A percentile compares a stretch with the other conserved stretches of the same genome.
Evolutionary conservation across 2,329 filamentous ascomycete species (phyloP).

Genomic region (Chaetomium strumarium): DNA sequence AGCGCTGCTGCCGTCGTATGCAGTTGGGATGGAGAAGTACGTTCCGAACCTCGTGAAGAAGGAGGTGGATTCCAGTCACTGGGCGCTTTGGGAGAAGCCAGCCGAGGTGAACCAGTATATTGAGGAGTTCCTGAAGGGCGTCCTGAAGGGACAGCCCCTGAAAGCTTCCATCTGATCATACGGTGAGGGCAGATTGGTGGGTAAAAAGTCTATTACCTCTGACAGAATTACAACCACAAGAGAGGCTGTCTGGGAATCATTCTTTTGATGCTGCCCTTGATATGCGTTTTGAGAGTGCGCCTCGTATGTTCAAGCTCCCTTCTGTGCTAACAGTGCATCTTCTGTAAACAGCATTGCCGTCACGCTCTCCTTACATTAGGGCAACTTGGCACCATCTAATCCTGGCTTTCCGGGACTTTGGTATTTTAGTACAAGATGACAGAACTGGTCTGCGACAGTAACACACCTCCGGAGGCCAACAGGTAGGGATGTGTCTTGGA

Average conservation of each 20-base stretch:
- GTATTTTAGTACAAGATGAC: neutral
- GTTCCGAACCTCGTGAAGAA: constrained; percentile 59
- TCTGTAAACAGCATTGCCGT: too few relatives aligned
- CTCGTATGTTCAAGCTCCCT: too few relatives aligned
- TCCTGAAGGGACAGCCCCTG: constrained; percentile 32
- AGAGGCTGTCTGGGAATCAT: too few relatives aligned
- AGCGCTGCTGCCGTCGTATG: constrained; percentile 68
- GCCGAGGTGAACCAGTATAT: constrained; percentile 65
- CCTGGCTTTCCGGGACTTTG: neutral
- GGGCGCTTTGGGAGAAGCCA: constrained; percentile 72
- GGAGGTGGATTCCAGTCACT: constrained; percentile 68
- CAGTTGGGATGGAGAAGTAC: constrained; percentile 61
- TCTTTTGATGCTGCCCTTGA: too few relatives aligned
- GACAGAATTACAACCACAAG: neutral
- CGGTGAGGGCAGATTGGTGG: neutral
- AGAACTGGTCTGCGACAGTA: neutral
- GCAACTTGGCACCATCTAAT: neutral
- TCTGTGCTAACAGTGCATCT: too few relatives aligned
- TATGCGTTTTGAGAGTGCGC: too few relatives aligned
- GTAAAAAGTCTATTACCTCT: neutral
- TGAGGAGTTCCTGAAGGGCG: constrained; percentile 57
- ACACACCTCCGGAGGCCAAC: neutral
- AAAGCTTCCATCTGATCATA: constrained; percentile 35
- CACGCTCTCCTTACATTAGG: neutral
- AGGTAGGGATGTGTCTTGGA: neutral